Evolutionary conservation across 371 early-diverging fungal genomes (phyloP).

Genomic region (Mucor saturninus): DNA sequence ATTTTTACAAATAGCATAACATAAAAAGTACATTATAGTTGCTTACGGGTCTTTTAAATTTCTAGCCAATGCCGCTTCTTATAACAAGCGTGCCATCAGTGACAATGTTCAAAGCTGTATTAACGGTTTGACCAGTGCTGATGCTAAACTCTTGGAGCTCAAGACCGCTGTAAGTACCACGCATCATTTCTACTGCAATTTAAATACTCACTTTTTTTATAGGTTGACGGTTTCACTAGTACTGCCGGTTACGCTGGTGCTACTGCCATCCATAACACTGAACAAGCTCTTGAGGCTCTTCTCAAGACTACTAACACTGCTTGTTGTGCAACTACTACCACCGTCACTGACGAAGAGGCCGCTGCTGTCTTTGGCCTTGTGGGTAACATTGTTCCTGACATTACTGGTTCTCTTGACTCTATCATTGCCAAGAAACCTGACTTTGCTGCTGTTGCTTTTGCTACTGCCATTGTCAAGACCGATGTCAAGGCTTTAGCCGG

Average conservation of each 20-base stretch:
- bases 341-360: conserved; percentile 24
- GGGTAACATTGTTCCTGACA: conserved; percentile 11
- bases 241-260: conserved; percentile 27
- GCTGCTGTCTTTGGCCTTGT: conserved; percentile 21
- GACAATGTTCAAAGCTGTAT: conserved; percentile 21
- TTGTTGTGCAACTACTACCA: conserved; percentile 15
- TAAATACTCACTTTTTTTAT: not conserved
- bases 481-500: conserved; percentile 24
- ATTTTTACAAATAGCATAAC: not conserved
- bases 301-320: conserved; percentile 20
- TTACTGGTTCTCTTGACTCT: conserved; percentile 12
- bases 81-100: conserved; percentile 21
- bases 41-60: not conserved
- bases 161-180: conserved; percentile 15
- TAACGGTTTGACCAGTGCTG: conserved; percentile 16
- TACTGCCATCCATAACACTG: conserved; percentile 11
- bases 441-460: conserved; percentile 18
- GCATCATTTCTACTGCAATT: not conserved
- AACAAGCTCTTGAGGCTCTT: conserved; percentile 12
- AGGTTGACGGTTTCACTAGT: conserved; percentile 21
- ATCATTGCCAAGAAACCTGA: conserved; percentile 24
- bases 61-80: conserved; percentile 29
- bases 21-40: not conserved
- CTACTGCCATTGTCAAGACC: conserved; percentile 19
- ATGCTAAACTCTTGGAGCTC: conserved; percentile 14